Evolutionary conservation across 2,329 filamentous ascomycete species (phyloP), one percentile per base, ranked within the genome.

Genomic region (Leptographium procerum): DNA sequence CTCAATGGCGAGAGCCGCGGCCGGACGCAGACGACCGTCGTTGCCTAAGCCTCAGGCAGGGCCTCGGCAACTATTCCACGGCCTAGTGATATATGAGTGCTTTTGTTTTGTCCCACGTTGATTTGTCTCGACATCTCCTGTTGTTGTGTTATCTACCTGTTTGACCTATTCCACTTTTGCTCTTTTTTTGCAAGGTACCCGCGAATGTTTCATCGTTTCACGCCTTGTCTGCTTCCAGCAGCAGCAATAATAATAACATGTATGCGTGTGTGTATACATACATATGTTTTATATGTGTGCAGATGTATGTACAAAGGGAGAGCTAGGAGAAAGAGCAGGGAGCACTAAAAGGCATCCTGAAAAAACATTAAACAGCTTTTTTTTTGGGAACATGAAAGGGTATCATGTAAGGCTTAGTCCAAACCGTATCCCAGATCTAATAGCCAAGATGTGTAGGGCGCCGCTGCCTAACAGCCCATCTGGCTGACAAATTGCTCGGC

Each of bases 401-500:
- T 43, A 43, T 43, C 40, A 43, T 4, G 36, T 40, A 9, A 7
- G 19, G 4, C 1, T 40, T 13, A 14, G n/a, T 6, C 40, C 31
- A 33, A 43, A 19, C 16, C 19, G n/a, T n/a, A 6, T n/a, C 40
- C n/a, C 4, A 43, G 19, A 43, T 8, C 19, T 16, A 22, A 7
- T 19, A 43, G 40, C 40, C 40, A 19, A 43, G 19, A 43, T 7
- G 40, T 4, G 2, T 10, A 33, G 5, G 40, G 3, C 16, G 40
- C 40, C 8, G 40, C 19, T 24, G 13, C 50, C 29, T 43, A 22
- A 29, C 29, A 13, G 60, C 65, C 71, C 56, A 77, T 66, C 66
- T 84, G 81, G 61, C 82, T 85, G 1, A 72, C 71, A 68, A 85
- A 86, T 63, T 92, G 86, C 69, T 97, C 91, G 52, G 94, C 77